Base-by-base conservation (phyloP, 352 stramenopile species). In the Phytophthora constricta region DNA sequence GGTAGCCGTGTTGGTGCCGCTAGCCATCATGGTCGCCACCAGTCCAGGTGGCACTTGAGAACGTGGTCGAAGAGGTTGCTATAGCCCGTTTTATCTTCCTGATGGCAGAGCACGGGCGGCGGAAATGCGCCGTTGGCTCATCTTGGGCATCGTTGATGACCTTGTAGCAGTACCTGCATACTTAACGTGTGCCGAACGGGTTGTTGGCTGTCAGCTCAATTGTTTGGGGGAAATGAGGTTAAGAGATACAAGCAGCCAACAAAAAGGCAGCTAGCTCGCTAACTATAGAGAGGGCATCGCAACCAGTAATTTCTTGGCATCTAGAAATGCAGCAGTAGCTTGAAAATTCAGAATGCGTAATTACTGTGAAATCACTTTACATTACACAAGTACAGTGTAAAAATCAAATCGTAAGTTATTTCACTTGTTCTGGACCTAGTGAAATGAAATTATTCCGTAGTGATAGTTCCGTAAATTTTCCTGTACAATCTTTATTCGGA, bases 401-500 rank as follows among this genome's bases (percentile, higher is more conserved):
- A 58, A 58, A 49, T 39, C 10, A 16, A n/a, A 37, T 37, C 31
- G 31, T 37, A 19, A 46, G 34, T 22, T 49, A 48, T 58, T 41
- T 22, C 28, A 47, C 31, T 46, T 46, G 8, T 46, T 46, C 13
- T 46, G n/a, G 13, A n/a, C 39, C 8, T 14, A 5, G n/a, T 46
- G 17, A 58, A 16, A 58, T 41, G n/a, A 58, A 50, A 27, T 51
- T 60, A 43, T 59, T 49, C 17, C 25, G 11, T 58, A 22, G 5
- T 48, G 34, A 41, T 58, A 58, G 48, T 58, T 37, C 28, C 42
- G 42, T 58, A 23, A 11, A 49, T n/a, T 23, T 39, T 20, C 34
- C n/a, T 49, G 26, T 58, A 48, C 34, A 58, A 49, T 49, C 19
- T 27, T 58, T 49, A 50, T 58, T 58, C 51, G 37, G 51, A 58